Evolutionary conservation across 306 rosid species (phyloP).

Genomic region (Gastrolobium bilobum): DNA sequence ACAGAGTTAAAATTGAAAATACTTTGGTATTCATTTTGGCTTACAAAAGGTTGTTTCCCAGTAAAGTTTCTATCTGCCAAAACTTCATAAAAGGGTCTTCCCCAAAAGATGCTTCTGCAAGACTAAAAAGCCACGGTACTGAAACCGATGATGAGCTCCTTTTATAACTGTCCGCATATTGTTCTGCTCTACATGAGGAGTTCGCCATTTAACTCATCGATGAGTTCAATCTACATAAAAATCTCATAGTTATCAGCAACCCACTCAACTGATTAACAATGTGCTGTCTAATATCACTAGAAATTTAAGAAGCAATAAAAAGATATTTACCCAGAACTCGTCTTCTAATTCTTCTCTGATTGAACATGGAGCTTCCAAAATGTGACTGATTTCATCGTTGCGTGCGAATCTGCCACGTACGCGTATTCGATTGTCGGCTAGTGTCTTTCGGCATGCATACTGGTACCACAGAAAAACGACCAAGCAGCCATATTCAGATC

Average conservation of each 20-base stretch:
- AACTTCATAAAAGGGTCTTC: slow-evolving; percentile 33
- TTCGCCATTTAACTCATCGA: slow-evolving; percentile 60
- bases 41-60: slow-evolving; percentile 37
- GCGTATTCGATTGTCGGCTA: slow-evolving; percentile 88
- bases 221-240: slow-evolving; percentile 55
- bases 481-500: slow-evolving; percentile 36
- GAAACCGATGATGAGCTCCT: slow-evolving; percentile 52
- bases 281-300: background rate
- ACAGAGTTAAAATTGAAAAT: slow-evolving; percentile 5
- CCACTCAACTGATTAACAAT: background rate
- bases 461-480: slow-evolving; percentile 46
- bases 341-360: slow-evolving; percentile 67
- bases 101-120: slow-evolving; percentile 11
- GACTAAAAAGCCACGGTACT: slow-evolving; percentile 57
- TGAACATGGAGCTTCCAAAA: slow-evolving; percentile 64
- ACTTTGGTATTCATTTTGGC: slow-evolving; percentile 38
- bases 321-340: slow-evolving; percentile 70
- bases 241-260: background rate
- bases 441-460: slow-evolving; percentile 95
- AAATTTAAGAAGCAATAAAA: background rate
- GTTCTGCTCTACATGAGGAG: slow-evolving; percentile 45
- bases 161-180: slow-evolving; percentile 43
- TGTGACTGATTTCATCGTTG: slow-evolving; percentile 69
- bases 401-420: slow-evolving; percentile 96
- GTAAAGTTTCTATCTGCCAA: slow-evolving; percentile 41